Percentiles rank a stretch among this genome's conserved stretches.
These are phyloP conservation scores for Trametes cingulata DNA, from an alignment of 768 basidiomycete genomes.

Conservation along the genomic window DNA sequence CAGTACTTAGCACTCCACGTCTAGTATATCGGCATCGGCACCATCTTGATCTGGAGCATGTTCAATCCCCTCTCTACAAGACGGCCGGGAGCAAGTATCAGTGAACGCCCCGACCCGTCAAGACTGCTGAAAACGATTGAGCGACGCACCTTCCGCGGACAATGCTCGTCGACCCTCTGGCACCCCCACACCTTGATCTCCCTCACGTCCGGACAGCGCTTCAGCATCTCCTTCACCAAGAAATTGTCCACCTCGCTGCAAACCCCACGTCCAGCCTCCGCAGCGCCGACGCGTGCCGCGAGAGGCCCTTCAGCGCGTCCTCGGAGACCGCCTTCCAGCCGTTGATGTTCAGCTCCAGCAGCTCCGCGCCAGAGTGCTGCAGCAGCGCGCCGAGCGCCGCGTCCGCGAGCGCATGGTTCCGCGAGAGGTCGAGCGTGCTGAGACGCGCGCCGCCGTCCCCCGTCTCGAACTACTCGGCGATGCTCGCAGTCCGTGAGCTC, in stretches of 20 bases:
- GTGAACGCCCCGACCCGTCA: too few relatives aligned
- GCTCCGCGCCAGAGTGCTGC: slow-evolving; percentile 58
- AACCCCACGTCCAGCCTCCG: slow-evolving; percentile 77
- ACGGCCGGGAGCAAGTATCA: neutral
- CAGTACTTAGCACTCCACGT: neutral
- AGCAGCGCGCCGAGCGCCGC: slow-evolving; percentile 64
- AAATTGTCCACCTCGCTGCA: slow-evolving; percentile 84
- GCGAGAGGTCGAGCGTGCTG: slow-evolving; percentile 55
- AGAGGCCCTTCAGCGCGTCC: slow-evolving; percentile 43
- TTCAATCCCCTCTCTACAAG: slow-evolving; percentile 14
- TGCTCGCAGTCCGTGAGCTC: slow-evolving; percentile 70
- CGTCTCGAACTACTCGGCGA: slow-evolving; percentile 64
- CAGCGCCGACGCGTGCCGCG: slow-evolving; percentile 43
- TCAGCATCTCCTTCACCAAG: slow-evolving; percentile 67
- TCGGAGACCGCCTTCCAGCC: slow-evolving; percentile 67
- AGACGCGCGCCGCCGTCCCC: slow-evolving; percentile 50
- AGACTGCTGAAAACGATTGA: neutral
- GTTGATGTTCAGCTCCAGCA: slow-evolving; percentile 71
- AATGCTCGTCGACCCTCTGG: slow-evolving; percentile 46
- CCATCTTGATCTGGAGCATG: slow-evolving; percentile 11
- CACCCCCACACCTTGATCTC: slow-evolving; percentile 59
- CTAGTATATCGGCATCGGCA: slow-evolving; percentile 4
- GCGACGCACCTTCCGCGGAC: slow-evolving; percentile 48
- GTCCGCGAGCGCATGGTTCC: slow-evolving; percentile 55
- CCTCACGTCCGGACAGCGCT: slow-evolving; percentile 41